Evolutionary conservation across 495 filamentous ascomycete genomes (phyloP).

Genomic region (Penicillium tannophilum): DNA sequence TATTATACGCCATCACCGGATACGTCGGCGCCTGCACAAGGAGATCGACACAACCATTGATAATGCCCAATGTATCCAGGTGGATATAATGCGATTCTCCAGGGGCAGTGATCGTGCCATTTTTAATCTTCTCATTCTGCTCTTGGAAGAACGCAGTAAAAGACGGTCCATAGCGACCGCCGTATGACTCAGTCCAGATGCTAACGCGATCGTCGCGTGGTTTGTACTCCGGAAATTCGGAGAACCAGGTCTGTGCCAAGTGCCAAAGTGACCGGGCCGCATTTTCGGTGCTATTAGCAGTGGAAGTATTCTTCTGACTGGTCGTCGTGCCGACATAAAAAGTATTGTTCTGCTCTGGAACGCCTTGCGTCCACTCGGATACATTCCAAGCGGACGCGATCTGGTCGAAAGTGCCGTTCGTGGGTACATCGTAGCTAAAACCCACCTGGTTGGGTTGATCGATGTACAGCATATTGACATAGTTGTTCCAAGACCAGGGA

Average conservation of each 20-base stretch:
- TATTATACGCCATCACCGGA: slow-evolving; percentile 68
- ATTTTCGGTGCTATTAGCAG: slow-evolving; percentile 56
- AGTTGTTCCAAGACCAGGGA: slow-evolving; percentile 63
- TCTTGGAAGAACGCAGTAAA: slow-evolving; percentile 66
- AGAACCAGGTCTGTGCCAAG: slow-evolving; percentile 60
- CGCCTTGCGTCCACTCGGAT: slow-evolving; percentile 34
- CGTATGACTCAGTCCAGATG: slow-evolving; percentile 62
- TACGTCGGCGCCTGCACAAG: slow-evolving; percentile 69
- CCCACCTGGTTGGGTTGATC: slow-evolving; percentile 66
- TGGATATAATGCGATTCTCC: slow-evolving; percentile 43
- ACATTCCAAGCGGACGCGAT: slow-evolving; percentile 35
- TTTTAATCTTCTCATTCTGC: slow-evolving; percentile 61
- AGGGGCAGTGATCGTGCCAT: slow-evolving; percentile 30
- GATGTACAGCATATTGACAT: slow-evolving; percentile 66
- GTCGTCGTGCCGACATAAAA: slow-evolving; percentile 63
- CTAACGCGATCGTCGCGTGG: slow-evolving; percentile 57
- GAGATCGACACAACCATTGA: slow-evolving; percentile 80
- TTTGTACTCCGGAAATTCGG: slow-evolving; percentile 57
- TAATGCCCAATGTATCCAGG: slow-evolving; percentile 51
- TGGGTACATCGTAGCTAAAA: slow-evolving; percentile 57
- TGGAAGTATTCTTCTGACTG: slow-evolving; percentile 45
- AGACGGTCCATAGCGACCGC: slow-evolving; percentile 67
- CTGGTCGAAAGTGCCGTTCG: slow-evolving; percentile 49
- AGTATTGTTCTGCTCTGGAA: slow-evolving; percentile 61
- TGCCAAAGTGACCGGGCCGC: slow-evolving; percentile 57